Percentiles rank a stretch among this genome's conserved stretches.
phyloP scores from a whole-genome alignment of 2,329 filamentous ascomycete genomes.

The Colletotrichum musae region DNA sequence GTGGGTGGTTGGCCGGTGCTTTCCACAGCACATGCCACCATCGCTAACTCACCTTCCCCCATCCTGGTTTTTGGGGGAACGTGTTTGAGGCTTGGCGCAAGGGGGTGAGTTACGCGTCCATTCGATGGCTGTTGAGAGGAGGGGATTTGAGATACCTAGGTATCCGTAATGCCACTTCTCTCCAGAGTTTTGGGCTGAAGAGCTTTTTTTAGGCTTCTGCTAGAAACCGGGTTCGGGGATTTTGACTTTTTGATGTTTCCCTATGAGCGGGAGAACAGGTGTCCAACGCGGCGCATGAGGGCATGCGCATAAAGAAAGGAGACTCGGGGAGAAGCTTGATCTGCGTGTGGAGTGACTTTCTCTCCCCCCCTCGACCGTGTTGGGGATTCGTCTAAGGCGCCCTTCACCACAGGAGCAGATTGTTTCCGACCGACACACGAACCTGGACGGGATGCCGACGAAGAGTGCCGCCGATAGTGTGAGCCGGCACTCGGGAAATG shows the following conservation, averaged over 20 bases:
- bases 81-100: conserved; percentile 29
- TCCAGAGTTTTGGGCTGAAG: conserved; percentile 12
- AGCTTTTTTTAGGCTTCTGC: neutral
- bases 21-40: conserved; percentile 5
- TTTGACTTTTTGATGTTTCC: no score
- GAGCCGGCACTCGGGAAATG: neutral
- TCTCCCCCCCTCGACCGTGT: neutral
- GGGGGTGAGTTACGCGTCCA: conserved; percentile 30
- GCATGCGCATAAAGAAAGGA: conserved; percentile 6
- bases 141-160: no score
- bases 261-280: no score
- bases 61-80: neutral
- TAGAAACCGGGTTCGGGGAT: no score
- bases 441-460: neutral
- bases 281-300: conserved; percentile 21
- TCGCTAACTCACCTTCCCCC: no score
- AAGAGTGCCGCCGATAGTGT: neutral
- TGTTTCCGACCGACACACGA: conserved; percentile 7
- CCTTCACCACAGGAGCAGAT: neutral
- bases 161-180: neutral
- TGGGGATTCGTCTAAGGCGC: neutral
- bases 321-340: conserved; percentile 9
- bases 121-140: neutral
- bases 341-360: conserved; percentile 17
- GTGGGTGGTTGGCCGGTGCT: conserved; percentile 8